These are phyloP conservation scores for Blastobotrys petasosporus DNA, from an alignment of 1,139 yeast genomes.

Conservation along the genomic window DNA sequence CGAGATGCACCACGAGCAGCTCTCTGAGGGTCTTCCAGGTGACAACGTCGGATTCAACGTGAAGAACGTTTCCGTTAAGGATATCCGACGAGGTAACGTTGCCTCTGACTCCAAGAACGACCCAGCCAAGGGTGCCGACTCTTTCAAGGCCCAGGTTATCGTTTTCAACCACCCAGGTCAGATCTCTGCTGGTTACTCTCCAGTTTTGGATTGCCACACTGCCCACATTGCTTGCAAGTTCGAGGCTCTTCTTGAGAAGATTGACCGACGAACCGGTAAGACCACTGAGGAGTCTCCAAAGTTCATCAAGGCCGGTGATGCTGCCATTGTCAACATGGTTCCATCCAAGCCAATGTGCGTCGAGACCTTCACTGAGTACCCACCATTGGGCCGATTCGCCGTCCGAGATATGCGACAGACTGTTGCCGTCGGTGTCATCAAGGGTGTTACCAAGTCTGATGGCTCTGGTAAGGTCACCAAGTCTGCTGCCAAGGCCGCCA, in stretches of 20 bases:
- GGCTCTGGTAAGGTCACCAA: conserved; percentile 98
- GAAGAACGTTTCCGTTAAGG: conserved; percentile 91
- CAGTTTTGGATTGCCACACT: conserved; percentile 92
- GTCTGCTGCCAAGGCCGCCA: conserved; percentile 98
- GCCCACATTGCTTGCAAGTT: conserved; percentile 93
- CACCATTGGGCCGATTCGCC: conserved; percentile 98
- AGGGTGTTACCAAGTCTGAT: conserved; percentile 93
- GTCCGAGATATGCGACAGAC: conserved; percentile 99
- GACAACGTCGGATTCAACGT: conserved; percentile 95
- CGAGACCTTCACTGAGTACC: conserved; percentile 95
- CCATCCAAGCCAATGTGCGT: conserved; percentile 98
- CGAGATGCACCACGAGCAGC: conserved; percentile 91
- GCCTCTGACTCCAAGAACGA: conserved; percentile 95
- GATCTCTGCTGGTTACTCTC: conserved; percentile 89
- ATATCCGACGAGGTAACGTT: conserved; percentile 92
- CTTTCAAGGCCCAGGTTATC: conserved; percentile 86
- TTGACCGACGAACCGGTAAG: conserved; percentile 94
- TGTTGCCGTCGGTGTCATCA: conserved; percentile 99
- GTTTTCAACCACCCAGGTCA: conserved; percentile 93
- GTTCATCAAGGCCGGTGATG: conserved; percentile 89
- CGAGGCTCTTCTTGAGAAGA: conserved; percentile 78
- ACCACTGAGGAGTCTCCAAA: conserved; percentile 74
- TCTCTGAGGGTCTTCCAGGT: conserved; percentile 83
- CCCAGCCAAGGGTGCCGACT: conserved; percentile 78
- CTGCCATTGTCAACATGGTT: conserved; percentile 85